Base-by-base conservation (phyloP, 2,329 filamentous ascomycete species). In the Fusarium fujikuroi region DNA sequence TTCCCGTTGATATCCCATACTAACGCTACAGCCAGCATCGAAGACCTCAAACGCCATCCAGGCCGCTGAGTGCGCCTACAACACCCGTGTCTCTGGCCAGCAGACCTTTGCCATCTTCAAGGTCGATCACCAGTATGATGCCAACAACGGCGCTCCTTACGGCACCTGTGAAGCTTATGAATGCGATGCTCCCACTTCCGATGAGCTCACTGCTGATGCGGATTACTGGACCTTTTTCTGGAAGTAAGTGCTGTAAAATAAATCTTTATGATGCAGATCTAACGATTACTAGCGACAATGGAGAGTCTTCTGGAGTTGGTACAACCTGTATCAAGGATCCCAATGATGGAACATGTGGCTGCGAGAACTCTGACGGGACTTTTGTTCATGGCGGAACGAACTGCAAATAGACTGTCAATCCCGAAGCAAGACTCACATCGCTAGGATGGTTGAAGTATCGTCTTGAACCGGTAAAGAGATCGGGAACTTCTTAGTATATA, bases 211-310 rank as follows among this genome's bases (percentile, higher is more conserved):
- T 14, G 28, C 62, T 3, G 49, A 77, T n/a, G 37, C 46, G 3
- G 75, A 76, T 42, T 77, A 70, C 70, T 77, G 75, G 75, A 77
- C 75, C 14, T 77, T 77, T 44, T 77, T 75, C 72, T 77, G 75
- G 75, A 69, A 62, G 75, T 77, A 59, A 67, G 74, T 66, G 14
- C 34, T 3, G 1, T 5, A 5, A 25, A 19, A 44, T 0, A 25
- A 14, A 19, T 44, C 1, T 7, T 39, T 18, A 8, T 11, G 19
- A 36, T 39, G 9, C 2, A 2, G 30, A 32, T 12, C 66, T 76
- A 42, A 74, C 47, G 0, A 21, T 9, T 18, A 30, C 0, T 34
- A 77, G 75, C 23, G 40, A 50, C 40, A 74, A 74, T 25, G 74
- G 75, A 40, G 68, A 74, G 42, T 70, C 65, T 21, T 71, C 67